A percentile compares a stretch with the other conserved stretches of the same genome.
Evolutionary conservation across 345 rosid species (phyloP).

Genomic region (Aquilaria yunnanensis): DNA sequence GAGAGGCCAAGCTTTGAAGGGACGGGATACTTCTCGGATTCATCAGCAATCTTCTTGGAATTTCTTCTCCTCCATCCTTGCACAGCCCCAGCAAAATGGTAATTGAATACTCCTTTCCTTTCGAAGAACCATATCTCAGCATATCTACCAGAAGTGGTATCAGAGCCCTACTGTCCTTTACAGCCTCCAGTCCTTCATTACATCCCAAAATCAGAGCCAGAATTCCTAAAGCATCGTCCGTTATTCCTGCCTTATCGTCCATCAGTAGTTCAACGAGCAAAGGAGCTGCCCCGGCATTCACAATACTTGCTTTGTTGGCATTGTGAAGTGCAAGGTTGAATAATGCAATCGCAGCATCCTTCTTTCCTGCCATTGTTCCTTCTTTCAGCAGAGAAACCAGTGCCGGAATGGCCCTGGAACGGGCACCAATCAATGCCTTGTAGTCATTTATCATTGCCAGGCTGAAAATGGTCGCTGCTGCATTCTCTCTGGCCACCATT

Average conservation of each 20-base stretch:
- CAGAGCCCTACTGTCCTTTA: conserved; percentile 36
- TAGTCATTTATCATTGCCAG: conserved; percentile 47
- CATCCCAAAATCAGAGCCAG: conserved; percentile 41
- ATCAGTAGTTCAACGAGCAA: conserved; percentile 47
- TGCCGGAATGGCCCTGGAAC: conserved; percentile 41
- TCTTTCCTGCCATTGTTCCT: conserved; percentile 48
- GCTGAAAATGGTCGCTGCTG: conserved; percentile 67
- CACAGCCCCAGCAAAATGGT: conserved; percentile 56
- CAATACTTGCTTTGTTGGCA: conserved; percentile 43
- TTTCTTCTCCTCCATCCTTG: conserved; percentile 59
- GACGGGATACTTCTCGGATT: conserved; percentile 70
- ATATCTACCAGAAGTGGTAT: conserved; percentile 61
- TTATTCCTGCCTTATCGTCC: conserved; percentile 67
- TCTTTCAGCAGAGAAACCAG: conserved; percentile 45
- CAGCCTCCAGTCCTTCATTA: conserved; percentile 41
- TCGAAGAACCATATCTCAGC: conserved; percentile 52
- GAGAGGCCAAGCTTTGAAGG: conserved; percentile 47
- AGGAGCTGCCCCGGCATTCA: conserved; percentile 41
- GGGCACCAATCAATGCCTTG: conserved; percentile 46
- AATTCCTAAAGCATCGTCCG: conserved; percentile 52
- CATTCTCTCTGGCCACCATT: conserved; percentile 65
- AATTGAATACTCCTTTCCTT: conserved; percentile 57
- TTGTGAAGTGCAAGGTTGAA: conserved; percentile 41
- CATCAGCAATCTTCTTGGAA: conserved; percentile 35
- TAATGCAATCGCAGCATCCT: conserved; percentile 57